These are phyloP conservation scores for Candida pini DNA, from an alignment of 805 yeast species.

Conservation along the genomic window DNA sequence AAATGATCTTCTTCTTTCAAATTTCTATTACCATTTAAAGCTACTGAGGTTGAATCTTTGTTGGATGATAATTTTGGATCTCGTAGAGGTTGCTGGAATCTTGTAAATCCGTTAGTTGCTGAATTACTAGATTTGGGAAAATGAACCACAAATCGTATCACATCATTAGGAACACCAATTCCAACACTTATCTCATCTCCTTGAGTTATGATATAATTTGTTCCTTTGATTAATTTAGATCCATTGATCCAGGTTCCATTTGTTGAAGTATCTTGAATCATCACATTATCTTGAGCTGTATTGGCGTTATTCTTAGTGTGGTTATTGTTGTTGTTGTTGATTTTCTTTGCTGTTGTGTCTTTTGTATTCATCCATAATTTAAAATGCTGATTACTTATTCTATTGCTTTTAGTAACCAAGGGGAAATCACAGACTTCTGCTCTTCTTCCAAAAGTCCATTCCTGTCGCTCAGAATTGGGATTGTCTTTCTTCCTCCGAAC, in stretches of 20 bases:
- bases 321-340: conserved; percentile 2
- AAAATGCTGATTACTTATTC: conserved; percentile 71
- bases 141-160: conserved; percentile 45
- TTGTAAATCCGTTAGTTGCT: conserved; percentile 3
- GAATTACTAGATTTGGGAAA: conserved; percentile 30
- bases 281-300: conserved; percentile 20
- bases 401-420: conserved; percentile 51
- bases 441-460: conserved; percentile 63
- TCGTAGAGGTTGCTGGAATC: no score
- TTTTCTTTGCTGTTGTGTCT: conserved; percentile 33
- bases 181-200: conserved; percentile 95
- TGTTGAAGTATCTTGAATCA: conserved; percentile 75
- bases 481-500: conserved; percentile 19
- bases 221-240: conserved; percentile 63
- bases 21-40: conserved; percentile 1
- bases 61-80: conserved; percentile 25
- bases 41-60: neutral
- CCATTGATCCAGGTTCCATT: conserved; percentile 90
- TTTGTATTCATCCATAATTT: conserved; percentile 59
- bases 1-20: conserved; percentile 13
- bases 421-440: conserved; percentile 52
- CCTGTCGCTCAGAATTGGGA: conserved; percentile 15
- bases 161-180: conserved; percentile 72
- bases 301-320: conserved; percentile 3
- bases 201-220: conserved; percentile 75